These are phyloP conservation scores for Xylariaceae sp. DNA, from an alignment of 2,329 filamentous ascomycete genomes.

Conservation along the genomic window DNA sequence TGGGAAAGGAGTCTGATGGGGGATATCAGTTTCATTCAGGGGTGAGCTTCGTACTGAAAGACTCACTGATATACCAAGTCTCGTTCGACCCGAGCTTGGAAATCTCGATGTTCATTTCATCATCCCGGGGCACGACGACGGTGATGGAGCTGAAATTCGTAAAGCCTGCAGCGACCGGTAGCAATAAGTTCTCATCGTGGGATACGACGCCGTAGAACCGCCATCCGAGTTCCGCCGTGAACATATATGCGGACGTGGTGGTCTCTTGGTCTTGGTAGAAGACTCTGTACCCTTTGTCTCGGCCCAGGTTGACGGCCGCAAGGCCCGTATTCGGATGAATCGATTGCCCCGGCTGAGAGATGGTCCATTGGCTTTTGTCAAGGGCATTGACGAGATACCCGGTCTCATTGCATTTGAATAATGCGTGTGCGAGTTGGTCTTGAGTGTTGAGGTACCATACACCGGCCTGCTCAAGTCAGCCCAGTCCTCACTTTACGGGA, in stretches of 20 bases:
- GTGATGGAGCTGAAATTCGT: slow-evolving; percentile 4
- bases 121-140: slow-evolving; percentile 8
- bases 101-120: slow-evolving; percentile 10
- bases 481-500: neutral
- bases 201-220: neutral
- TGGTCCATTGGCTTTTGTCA: slow-evolving; percentile 1
- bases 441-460: slow-evolving; percentile 9
- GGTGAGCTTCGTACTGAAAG: neutral
- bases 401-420: slow-evolving; percentile 14
- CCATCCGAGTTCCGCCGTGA: slow-evolving; percentile 1
- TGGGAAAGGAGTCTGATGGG: neutral
- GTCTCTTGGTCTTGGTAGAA: slow-evolving; percentile 11
- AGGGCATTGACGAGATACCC: slow-evolving; percentile 9
- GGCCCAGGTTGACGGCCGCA: slow-evolving; percentile 7
- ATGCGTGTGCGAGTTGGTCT: slow-evolving; percentile 3
- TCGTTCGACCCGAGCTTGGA: slow-evolving; percentile 1
- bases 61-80: slow-evolving; percentile 12
- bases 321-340: slow-evolving; percentile 9
- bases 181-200: slow-evolving; percentile 2
- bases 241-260: slow-evolving; percentile 4
- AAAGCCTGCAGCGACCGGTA: slow-evolving; percentile 4
- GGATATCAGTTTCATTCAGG: slow-evolving; percentile 1
- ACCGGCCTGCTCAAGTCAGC: neutral
- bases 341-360: neutral
- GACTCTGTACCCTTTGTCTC: slow-evolving; percentile 8